Base-by-base conservation (phyloP, 257 asterid genomes). In the Nicotiana benthamiana region DNA sequence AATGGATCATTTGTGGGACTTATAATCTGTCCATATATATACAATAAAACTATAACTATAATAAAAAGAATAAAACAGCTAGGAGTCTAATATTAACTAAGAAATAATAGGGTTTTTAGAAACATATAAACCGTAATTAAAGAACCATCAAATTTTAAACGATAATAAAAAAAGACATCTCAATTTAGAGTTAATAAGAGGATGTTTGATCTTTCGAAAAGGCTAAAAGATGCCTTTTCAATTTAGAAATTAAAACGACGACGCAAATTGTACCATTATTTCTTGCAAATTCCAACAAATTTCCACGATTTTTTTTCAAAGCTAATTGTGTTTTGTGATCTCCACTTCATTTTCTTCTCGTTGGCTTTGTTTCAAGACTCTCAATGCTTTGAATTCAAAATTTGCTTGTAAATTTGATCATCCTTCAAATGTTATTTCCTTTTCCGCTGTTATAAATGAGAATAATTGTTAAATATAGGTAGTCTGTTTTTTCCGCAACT, bases 251-350 rank as follows among this genome's bases (percentile, higher is more conserved):
- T 75, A 5, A 81, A 65, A 27, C 80, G 80, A 22, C 68, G 75
- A 36, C 84, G 84, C 6, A 81, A 75, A 8, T 74, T 74, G 12
- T 81, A 81, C 84, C 84, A 81, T 15, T 12, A 63, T 81, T 53
- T 81, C 75, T 81, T 81, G 80, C 67, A 57, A 59, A 81, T 34
- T 12, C 84, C 84, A 65, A 81, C 59, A 1, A 81, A 5, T 64
- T 72, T 81, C 84, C 84, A 81, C n/a, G 84, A 56, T n/a, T 43
- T 40, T 64, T 26, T 67, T 40, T 82, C 75, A 46, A 52, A 79
- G 77, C 76, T 64, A 46, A 72, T 72, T 74, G 62, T 27, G 26
- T 74, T 57, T 48, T 48, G 40, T 74, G 79, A 15, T 74, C 79
- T 74, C 79, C 79, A 53, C 26, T 74, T 48, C 79, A 48, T 74